Evolutionary conservation across 176 grass and related monocot species (phyloP).

Genomic region (Raddia guianensis): DNA sequence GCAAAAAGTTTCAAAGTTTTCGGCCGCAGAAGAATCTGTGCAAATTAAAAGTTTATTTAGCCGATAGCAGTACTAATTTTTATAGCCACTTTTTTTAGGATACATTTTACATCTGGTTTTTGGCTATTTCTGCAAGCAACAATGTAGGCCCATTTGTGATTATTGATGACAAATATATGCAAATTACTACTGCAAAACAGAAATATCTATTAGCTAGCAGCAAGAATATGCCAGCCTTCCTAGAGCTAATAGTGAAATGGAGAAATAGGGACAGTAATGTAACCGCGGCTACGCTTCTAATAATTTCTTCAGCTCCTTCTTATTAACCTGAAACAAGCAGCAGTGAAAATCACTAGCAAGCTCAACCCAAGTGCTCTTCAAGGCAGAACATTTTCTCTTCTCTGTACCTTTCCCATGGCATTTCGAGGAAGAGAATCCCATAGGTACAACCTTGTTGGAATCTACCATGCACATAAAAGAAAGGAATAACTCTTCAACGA

Average conservation of each 20-base stretch:
- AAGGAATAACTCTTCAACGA: constrained; percentile 19
- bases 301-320: constrained; percentile 88
- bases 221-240: neutral
- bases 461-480: constrained; percentile 49
- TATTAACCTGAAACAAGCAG: constrained; percentile 80
- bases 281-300: constrained; percentile 43
- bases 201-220: constrained; percentile 31
- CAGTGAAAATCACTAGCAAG: neutral
- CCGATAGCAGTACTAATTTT: neutral
- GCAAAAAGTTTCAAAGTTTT: neutral
- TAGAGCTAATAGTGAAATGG: neutral
- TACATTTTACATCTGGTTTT: neutral
- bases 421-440: constrained; percentile 96
- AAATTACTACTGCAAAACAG: neutral
- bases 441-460: constrained; percentile 82
- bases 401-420: constrained; percentile 90
- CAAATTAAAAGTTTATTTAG: neutral
- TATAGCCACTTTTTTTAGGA: neutral
- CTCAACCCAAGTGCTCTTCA: neutral
- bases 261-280: neutral
- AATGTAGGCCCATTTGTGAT: neutral
- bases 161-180: neutral
- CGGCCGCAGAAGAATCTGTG: neutral
- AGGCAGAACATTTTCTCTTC: constrained; percentile 12
- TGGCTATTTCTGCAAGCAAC: neutral